phyloP scores from a whole-genome alignment of 78 protist genomes.

The Blattamonas nauphoetae region DNA sequence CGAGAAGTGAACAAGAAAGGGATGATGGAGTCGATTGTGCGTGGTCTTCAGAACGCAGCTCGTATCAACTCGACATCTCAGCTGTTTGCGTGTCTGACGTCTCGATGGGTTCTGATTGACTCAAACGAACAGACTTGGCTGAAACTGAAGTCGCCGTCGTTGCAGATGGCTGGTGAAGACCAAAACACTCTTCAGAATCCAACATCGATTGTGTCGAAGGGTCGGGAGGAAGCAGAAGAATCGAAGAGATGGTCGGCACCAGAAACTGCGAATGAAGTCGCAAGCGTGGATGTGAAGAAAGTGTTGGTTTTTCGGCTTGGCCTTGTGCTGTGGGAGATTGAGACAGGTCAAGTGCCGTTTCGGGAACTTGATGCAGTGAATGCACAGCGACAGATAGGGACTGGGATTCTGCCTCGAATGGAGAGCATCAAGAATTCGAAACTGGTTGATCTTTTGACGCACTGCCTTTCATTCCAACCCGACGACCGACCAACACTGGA shows the following conservation, averaged over 20 bases:
- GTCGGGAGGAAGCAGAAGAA: neutral
- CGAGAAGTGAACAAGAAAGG: no score
- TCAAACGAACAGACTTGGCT: no score
- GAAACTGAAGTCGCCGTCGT: no score
- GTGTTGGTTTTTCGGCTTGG: neutral
- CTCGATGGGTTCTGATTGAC: no score
- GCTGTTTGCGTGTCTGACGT: no score
- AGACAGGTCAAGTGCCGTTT: neutral
- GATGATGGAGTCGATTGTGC: no score
- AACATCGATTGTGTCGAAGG: no score
- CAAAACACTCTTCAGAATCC: no score
- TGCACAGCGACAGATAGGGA: neutral
- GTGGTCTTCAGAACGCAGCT: no score
- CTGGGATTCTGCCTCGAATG: neutral
- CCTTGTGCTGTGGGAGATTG: neutral
- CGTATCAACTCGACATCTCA: no score
- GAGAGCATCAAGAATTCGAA: neutral
- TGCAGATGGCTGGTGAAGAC: no score
- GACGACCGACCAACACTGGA: neutral
- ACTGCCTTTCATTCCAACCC: neutral
- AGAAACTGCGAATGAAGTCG: neutral
- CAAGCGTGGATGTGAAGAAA: no score
- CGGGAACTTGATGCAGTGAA: neutral
- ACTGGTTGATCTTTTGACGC: neutral
- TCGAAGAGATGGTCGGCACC: neutral